Conservation (phyloP, 2,329 filamentous ascomycete species). For the Diaporthe batatas region DNA sequence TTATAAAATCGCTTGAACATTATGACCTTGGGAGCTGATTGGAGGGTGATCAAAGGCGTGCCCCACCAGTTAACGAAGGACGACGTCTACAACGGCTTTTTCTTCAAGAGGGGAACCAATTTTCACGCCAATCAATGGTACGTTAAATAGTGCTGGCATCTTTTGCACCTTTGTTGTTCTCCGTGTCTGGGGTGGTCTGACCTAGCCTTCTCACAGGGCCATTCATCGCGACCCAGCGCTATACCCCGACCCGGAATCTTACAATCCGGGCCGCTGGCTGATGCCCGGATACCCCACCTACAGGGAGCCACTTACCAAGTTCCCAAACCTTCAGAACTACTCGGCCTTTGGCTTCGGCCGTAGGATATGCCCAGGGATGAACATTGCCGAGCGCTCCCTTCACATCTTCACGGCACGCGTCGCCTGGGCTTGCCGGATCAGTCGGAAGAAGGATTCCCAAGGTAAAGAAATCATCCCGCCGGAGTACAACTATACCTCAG, state of each 20-base stretch:
- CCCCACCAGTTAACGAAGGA: slow-evolving; percentile 18
- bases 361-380: not conserved
- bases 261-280: slow-evolving; percentile 10
- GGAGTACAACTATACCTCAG: not conserved
- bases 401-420: not conserved
- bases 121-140: slow-evolving; percentile 9
- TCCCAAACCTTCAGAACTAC: slow-evolving; percentile 5
- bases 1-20: not conserved
- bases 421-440: slow-evolving; percentile 1
- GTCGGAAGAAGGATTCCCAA: slow-evolving; percentile 4
- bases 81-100: slow-evolving; percentile 21
- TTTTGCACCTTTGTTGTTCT: not conserved
- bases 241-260: slow-evolving; percentile 2
- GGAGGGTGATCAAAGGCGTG: not conserved
- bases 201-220: not conserved
- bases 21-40: not conserved
- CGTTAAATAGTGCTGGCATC: not conserved
- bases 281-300: not conserved
- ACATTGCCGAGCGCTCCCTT: slow-evolving; percentile 6
- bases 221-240: slow-evolving; percentile 9
- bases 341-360: slow-evolving; percentile 7
- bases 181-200: not conserved
- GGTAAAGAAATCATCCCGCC: slow-evolving; percentile 7
- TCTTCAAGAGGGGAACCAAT: slow-evolving; percentile 16
- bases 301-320: slow-evolving; percentile 11